These are phyloP conservation scores for Huntiella abstrusa DNA, from an alignment of 2,329 filamentous ascomycete genomes.

Conservation along the genomic window DNA sequence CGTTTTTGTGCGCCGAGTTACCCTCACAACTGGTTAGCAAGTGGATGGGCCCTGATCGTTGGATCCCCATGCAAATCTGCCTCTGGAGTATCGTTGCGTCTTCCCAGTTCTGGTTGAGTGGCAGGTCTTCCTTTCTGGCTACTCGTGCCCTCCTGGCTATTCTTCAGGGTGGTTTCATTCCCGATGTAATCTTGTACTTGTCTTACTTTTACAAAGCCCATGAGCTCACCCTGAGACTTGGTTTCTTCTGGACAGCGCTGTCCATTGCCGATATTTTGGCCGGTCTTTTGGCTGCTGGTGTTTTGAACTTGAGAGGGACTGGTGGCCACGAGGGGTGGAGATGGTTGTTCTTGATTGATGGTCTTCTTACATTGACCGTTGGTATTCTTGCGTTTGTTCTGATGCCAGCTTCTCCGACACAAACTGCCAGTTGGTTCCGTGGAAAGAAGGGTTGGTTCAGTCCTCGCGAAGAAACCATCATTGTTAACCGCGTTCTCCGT, in stretches of 20 bases:
- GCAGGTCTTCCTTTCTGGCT: conserved; percentile 21
- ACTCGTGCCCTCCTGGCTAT: conserved; percentile 23
- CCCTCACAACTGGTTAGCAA: conserved; percentile 42
- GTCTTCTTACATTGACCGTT: conserved; percentile 25
- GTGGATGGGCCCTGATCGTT: conserved; percentile 37
- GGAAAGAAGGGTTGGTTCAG: conserved; percentile 40
- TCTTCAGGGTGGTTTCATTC: conserved; percentile 29
- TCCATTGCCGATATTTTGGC: conserved; percentile 22
- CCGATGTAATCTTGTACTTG: conserved; percentile 23
- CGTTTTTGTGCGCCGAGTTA: conserved; percentile 22
- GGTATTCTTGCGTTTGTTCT: conserved; percentile 34
- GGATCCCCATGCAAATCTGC: conserved; percentile 40
- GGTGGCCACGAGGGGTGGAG: conserved; percentile 21
- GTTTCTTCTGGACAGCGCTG: conserved; percentile 25
- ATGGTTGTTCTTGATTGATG: conserved; percentile 39
- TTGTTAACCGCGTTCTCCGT: conserved; percentile 38
- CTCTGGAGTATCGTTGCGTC: conserved; percentile 35
- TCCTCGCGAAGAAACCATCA: conserved; percentile 38
- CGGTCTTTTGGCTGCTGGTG: conserved; percentile 21
- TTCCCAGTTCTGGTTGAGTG: conserved; percentile 25
- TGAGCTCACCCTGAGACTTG: conserved; percentile 22
- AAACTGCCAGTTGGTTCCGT: conserved; percentile 35
- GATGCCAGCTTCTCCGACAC: conserved; percentile 32
- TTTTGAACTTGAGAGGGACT: conserved; percentile 23
- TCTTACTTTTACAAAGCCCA: conserved; percentile 26